phyloP scores from a whole-genome alignment of 345 rosid genomes.

The Salix caprea region DNA sequence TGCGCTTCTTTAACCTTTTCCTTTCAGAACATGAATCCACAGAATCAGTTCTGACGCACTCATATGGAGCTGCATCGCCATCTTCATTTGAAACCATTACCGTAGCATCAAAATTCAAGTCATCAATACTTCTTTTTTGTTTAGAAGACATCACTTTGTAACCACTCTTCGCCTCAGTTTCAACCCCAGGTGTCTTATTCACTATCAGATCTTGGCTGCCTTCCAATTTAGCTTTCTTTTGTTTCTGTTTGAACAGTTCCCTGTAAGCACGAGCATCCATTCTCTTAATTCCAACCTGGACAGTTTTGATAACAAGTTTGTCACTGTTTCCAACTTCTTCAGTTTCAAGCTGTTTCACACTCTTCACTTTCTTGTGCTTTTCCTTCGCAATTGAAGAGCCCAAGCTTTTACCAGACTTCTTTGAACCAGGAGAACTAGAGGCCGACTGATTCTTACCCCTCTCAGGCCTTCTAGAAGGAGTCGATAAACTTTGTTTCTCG shows the following conservation, averaged over 20 bases:
- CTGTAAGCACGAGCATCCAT: conserved; percentile 42
- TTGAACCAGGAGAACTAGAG: conserved; percentile 28
- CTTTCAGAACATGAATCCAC: conserved; percentile 35
- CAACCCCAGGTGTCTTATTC: conserved; percentile 16
- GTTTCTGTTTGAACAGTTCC: conserved; percentile 33
- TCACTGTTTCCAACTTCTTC: conserved; percentile 23
- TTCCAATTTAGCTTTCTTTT: conserved; percentile 24
- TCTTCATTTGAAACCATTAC: conserved; percentile 24
- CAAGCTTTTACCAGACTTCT: conserved; percentile 28
- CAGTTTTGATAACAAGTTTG: conserved; percentile 3
- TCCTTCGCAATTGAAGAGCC: conserved; percentile 24
- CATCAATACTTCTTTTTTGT: conserved; percentile 38
- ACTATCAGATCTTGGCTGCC: not conserved
- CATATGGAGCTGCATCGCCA: conserved; percentile 25
- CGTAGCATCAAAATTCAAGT: conserved; percentile 33
- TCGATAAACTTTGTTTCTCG: conserved; percentile 33
- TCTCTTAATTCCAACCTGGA: conserved; percentile 12
- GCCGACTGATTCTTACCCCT: conserved; percentile 44
- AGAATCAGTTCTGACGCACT: conserved; percentile 15
- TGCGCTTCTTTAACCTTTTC: conserved; percentile 69
- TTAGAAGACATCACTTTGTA: conserved; percentile 24
- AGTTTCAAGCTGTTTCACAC: conserved; percentile 32
- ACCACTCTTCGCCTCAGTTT: conserved; percentile 29
- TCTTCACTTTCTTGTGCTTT: conserved; percentile 33
- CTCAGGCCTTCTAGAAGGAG: conserved; percentile 53